Conservation (phyloP, 1,284 basidiomycete species). For the Vanrija sp. region DNA sequence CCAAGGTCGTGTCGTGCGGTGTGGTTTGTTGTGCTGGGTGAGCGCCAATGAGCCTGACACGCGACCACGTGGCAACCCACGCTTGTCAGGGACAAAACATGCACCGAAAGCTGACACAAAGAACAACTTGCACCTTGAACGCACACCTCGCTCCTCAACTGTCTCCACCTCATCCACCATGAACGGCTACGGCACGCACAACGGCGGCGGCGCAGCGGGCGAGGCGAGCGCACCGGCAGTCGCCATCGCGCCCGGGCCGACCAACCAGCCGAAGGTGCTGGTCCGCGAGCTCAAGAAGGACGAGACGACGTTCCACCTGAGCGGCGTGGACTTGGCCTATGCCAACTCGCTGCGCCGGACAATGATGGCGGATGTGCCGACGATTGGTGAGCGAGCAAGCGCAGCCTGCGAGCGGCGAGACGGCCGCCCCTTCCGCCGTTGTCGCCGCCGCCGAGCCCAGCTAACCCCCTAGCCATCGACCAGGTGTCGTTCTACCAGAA, state of each 20-base stretch:
- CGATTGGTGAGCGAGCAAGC: slow-evolving; percentile 64
- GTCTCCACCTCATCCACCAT: neutral
- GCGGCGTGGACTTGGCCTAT: slow-evolving; percentile 90
- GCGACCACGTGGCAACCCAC: no score
- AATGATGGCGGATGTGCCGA: slow-evolving; percentile 92
- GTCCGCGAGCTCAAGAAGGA: slow-evolving; percentile 60
- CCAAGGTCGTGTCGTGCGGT: no score
- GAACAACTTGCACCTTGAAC: no score
- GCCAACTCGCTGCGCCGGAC: slow-evolving; percentile 84
- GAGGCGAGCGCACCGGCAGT: neutral
- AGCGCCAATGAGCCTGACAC: no score
- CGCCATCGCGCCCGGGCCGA: slow-evolving; percentile 32
- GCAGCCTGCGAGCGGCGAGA: neutral
- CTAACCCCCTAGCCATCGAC: slow-evolving; percentile 70
- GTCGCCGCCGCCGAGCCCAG: no score
- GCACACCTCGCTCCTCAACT: neutral
- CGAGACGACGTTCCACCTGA: slow-evolving; percentile 79
- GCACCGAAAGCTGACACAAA: no score
- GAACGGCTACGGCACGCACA: neutral
- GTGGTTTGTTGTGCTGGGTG: no score
- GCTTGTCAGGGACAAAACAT: no score
- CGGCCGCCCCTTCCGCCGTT: no score
- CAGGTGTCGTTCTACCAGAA: slow-evolving; percentile 91
- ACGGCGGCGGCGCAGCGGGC: neutral
- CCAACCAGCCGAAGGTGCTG: slow-evolving; percentile 38